phyloP scores from a whole-genome alignment of 169 alveolate genomes.

The Besnoitia besnoiti region DNA sequence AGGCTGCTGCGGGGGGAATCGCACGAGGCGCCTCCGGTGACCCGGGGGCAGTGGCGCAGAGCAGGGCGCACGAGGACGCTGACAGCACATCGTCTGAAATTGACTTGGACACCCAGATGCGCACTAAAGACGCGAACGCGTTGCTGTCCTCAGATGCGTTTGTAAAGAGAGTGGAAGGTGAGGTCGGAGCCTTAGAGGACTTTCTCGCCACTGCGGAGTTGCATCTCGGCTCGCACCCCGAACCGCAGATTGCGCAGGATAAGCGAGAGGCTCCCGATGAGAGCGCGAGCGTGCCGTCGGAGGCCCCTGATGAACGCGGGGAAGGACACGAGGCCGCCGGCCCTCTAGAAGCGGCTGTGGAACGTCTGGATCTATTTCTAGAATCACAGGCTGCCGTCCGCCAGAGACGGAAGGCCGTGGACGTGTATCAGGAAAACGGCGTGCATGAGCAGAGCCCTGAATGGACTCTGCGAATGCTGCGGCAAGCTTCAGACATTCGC shows the following conservation, averaged over 20 bases:
- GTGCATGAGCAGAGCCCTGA: neutral
- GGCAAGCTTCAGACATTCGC: neutral
- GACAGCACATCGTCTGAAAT: too few relatives aligned
- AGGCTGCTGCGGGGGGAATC: neutral
- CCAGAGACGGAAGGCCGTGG: neutral
- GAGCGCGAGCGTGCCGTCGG: too few relatives aligned
- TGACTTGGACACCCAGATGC: too few relatives aligned
- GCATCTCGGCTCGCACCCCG: neutral
- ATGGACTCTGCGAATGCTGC: neutral
- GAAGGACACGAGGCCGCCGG: neutral
- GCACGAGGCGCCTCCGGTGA: neutral
- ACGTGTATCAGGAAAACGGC: too few relatives aligned
- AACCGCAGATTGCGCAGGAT: neutral
- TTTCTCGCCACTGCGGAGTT: neutral
- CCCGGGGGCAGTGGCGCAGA: neutral
- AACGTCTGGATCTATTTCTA: neutral
- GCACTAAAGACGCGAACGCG: too few relatives aligned
- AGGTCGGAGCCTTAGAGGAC: neutral
- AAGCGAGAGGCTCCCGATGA: too few relatives aligned
- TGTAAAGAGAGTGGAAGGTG: neutral
- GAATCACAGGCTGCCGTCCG: neutral
- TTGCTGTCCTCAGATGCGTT: too few relatives aligned
- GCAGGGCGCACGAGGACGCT: too few relatives aligned
- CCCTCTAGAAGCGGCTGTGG: neutral
- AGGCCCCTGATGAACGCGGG: too few relatives aligned